Conservation (phyloP, 345 rosid species). For the Populus euphratica region DNA sequence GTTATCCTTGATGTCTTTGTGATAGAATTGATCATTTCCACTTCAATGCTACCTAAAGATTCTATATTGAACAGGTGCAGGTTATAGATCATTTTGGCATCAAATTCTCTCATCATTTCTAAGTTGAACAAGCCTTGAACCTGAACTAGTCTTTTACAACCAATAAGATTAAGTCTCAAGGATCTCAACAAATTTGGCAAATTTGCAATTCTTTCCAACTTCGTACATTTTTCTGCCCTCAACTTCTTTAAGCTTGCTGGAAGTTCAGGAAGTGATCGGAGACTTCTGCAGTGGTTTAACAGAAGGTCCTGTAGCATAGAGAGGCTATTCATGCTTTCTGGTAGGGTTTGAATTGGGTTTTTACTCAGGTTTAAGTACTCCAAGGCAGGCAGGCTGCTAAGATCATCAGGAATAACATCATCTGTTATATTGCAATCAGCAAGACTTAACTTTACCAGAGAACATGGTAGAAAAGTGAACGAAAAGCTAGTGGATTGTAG, state of each 20-base stretch:
- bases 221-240: neutral
- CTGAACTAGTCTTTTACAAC: neutral
- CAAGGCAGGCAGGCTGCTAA: slow-evolving; percentile 10
- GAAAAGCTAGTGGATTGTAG: neutral
- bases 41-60: neutral
- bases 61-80: neutral
- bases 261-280: slow-evolving; percentile 14
- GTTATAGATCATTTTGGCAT: neutral
- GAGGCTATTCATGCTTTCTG: slow-evolving; percentile 7
- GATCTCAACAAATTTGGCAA: neutral
- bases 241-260: slow-evolving; percentile 7
- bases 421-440: slow-evolving; percentile 14
- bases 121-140: neutral
- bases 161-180: neutral
- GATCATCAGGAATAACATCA: neutral
- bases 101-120: neutral
- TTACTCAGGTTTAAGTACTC: slow-evolving; percentile 6
- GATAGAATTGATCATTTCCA: neutral
- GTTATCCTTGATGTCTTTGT: neutral
- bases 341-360: slow-evolving; percentile 13
- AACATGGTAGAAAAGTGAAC: slow-evolving; percentile 4
- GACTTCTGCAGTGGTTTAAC: slow-evolving; percentile 1
- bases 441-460: slow-evolving; percentile 15
- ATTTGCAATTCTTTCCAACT: neutral
- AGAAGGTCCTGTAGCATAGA: slow-evolving; percentile 10